phyloP scores from a whole-genome alignment of 306 rosid genomes.

The Cucumis sativus region DNA sequence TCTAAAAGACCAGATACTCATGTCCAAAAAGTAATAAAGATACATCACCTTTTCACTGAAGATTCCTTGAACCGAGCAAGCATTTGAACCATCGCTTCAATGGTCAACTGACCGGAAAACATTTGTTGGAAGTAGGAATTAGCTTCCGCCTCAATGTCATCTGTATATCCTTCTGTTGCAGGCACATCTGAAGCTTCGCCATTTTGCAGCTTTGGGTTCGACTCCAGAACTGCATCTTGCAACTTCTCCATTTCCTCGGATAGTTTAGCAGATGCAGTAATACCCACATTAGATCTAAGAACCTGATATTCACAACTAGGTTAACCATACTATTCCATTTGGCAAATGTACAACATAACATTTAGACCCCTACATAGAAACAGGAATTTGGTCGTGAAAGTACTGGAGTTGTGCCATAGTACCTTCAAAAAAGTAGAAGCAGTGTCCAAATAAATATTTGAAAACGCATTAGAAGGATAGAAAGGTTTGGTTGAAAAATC shows the following conservation, averaged over 20 bases:
- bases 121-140: slow-evolving; percentile 77
- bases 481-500: slow-evolving; percentile 57
- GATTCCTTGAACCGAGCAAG: slow-evolving; percentile 80
- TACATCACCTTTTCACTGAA: slow-evolving; percentile 52
- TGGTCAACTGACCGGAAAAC: slow-evolving; percentile 73
- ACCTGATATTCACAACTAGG: slow-evolving; percentile 33
- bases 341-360: neutral
- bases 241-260: slow-evolving; percentile 84
- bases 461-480: slow-evolving; percentile 51
- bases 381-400: neutral
- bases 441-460: slow-evolving; percentile 47
- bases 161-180: slow-evolving; percentile 55
- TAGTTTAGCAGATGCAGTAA: slow-evolving; percentile 38
- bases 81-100: slow-evolving; percentile 75
- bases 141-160: slow-evolving; percentile 84
- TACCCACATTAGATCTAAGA: slow-evolving; percentile 58
- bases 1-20: neutral
- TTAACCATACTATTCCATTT: neutral
- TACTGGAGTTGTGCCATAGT: neutral
- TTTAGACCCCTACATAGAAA: neutral
- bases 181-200: slow-evolving; percentile 56
- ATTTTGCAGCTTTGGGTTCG: slow-evolving; percentile 66
- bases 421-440: slow-evolving; percentile 68
- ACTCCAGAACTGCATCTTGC: slow-evolving; percentile 38
- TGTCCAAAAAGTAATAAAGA: slow-evolving; percentile 6